A percentile compares a stretch with the other conserved stretches of the same genome.
Conservation (phyloP, 2,329 filamentous ascomycete genomes). For the Trichoderma sp. region DNA sequence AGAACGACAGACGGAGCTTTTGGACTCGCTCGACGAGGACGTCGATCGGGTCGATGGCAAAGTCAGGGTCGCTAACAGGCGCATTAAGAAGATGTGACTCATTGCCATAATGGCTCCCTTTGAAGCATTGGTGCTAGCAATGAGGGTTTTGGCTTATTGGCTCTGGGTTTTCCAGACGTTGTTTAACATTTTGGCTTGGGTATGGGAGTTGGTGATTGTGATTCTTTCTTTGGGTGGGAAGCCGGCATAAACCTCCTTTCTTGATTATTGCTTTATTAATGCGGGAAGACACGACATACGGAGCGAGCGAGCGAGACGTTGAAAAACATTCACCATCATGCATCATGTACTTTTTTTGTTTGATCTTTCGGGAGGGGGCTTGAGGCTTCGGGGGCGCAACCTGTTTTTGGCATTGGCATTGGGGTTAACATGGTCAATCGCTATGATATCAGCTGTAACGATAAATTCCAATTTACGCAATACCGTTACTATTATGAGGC, state of each 20-base stretch:
- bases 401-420: not conserved
- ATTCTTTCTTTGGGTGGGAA: conserved; percentile 26
- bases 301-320: conserved; percentile 10
- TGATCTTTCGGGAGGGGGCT: not conserved
- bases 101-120: conserved; percentile 28
- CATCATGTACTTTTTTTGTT: not conserved
- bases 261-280: not conserved
- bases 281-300: not conserved
- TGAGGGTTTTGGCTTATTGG: conserved; percentile 34
- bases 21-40: conserved; percentile 65
- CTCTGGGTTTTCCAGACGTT: conserved; percentile 30
- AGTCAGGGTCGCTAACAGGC: conserved; percentile 70
- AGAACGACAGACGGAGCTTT: conserved; percentile 66
- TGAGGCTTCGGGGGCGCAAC: not conserved
- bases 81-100: conserved; percentile 63
- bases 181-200: conserved; percentile 30
- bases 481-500: not conserved
- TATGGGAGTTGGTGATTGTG: conserved; percentile 30
- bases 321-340: not conserved
- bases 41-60: conserved; percentile 65
- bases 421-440: not conserved
- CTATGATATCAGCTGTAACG: not conserved
- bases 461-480: not conserved
- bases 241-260: not conserved
- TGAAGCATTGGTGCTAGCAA: conserved; percentile 29